phyloP scores from a whole-genome alignment of 2,329 filamentous ascomycete species.

The Colletotrichum sp. region DNA sequence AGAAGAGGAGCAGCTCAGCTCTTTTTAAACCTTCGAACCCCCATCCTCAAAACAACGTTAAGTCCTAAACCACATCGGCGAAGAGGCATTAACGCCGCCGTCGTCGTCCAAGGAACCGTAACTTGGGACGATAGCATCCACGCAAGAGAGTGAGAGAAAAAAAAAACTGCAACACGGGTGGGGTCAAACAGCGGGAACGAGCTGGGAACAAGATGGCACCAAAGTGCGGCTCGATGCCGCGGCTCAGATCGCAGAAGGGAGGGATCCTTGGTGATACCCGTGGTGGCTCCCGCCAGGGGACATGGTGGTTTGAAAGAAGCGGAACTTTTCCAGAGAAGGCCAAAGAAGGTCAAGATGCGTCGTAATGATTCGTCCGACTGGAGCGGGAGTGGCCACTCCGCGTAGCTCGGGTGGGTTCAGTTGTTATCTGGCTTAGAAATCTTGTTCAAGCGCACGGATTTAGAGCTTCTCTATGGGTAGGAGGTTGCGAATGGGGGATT shows the following conservation, averaged over 20 bases:
- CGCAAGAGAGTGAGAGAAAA: neutral
- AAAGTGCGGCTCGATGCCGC: constrained; percentile 16
- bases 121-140: neutral
- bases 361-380: constrained; percentile 4
- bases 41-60: neutral
- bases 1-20: neutral
- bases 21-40: neutral
- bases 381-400: neutral
- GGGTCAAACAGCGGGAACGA: constrained; percentile 15
- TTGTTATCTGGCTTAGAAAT: constrained; percentile 13
- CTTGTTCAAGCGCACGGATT: neutral
- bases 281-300: neutral
- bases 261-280: neutral
- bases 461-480: neutral
- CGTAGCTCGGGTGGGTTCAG: neutral
- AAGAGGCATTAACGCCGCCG: constrained; percentile 15
- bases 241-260: neutral
- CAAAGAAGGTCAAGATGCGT: neutral
- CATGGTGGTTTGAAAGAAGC: neutral
- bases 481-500: neutral
- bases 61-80: constrained; percentile 18
- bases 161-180: constrained; percentile 7
- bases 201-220: neutral
- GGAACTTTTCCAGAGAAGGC: constrained; percentile 13
- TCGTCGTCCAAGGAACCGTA: constrained; percentile 4